Evolutionary conservation across 1,139 yeast species (phyloP), one percentile per base, ranked within the genome.

Genomic region (Saccharomyces hybrid): DNA sequence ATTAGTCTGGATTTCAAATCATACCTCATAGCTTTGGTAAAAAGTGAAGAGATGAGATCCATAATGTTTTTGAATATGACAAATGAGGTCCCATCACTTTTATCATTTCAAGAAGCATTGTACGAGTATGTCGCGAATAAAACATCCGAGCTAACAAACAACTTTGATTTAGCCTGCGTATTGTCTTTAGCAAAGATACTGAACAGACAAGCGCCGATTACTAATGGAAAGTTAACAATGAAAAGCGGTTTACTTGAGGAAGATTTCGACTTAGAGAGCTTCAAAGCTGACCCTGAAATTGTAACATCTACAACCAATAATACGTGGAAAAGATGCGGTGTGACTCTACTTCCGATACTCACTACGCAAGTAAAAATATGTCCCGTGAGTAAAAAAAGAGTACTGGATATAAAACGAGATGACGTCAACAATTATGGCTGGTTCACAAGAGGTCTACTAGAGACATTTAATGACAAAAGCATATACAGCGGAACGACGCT

Each of bases 341-440:
- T 72, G 1, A 71, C 75, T 0, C 61, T 69, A 29, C 54, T 74
- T 21, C 77, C 77, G 0, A 55, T 74, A 1, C 14, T 74, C n/a
- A 63, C 73, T 0, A 67, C 73, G 0, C 55, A 61, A 3, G 71
- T 71, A 1, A 71, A 68, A 50, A 56, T 64, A 11, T 75, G 75
- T 55, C 72, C 74, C 2, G 73, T 71, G 1, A 71, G 72, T 24
- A 64, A 61, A 1, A 61, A 59, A 42, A 61, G 75, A 49, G 65
- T 71, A 3, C 66, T 73, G 46, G 73, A 73, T 55, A 59, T 72
- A 8, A 56, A 58, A 2, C 59, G 65, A 38, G 74, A 71, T 50
- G 42, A 44, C 1, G 32, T 53, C 0, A 69, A 69, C 51, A 64
- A 68, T 1, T 69, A 61, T 53, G 73, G 73, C 12, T 70, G 72